phyloP scores from a whole-genome alignment of 495 filamentous ascomycete genomes.

The Immersiella caudata region DNA sequence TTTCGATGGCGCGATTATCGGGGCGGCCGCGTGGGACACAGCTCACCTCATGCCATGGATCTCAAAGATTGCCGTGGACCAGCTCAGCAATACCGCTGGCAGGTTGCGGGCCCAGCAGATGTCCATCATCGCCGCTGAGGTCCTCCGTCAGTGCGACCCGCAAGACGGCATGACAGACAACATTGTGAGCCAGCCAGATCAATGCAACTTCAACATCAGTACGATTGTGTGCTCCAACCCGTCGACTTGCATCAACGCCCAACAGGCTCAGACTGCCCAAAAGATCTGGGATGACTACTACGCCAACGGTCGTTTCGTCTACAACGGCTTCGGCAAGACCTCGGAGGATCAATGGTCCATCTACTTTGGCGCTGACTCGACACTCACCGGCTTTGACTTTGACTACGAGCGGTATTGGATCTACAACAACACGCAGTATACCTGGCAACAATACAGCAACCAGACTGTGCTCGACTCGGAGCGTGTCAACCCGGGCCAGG shows the following conservation, averaged over 20 bases:
- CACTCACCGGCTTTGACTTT: slow-evolving; percentile 38
- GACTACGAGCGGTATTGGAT: slow-evolving; percentile 45
- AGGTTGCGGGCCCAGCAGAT: slow-evolving; percentile 58
- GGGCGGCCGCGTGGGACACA: slow-evolving; percentile 45
- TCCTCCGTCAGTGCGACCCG: slow-evolving; percentile 66
- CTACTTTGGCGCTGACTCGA: slow-evolving; percentile 31
- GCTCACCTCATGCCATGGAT: slow-evolving; percentile 55
- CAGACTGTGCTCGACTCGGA: slow-evolving; percentile 28
- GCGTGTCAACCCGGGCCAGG: slow-evolving; percentile 38
- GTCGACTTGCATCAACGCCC: slow-evolving; percentile 55
- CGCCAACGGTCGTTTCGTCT: slow-evolving; percentile 53
- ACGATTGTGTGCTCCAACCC: slow-evolving; percentile 56
- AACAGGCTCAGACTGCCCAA: slow-evolving; percentile 58
- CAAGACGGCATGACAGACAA: slow-evolving; percentile 66
- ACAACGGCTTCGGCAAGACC: slow-evolving; percentile 50
- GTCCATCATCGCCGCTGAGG: slow-evolving; percentile 56
- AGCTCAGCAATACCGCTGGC: slow-evolving; percentile 46
- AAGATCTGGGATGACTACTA: slow-evolving; percentile 57
- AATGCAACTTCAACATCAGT: slow-evolving; percentile 60
- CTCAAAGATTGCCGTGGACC: slow-evolving; percentile 41
- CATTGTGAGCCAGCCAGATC: slow-evolving; percentile 63
- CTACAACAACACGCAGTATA: slow-evolving; percentile 46
- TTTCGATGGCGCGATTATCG: slow-evolving; percentile 66
- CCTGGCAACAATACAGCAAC: slow-evolving; percentile 41
- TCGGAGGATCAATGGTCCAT: slow-evolving; percentile 38